Evolutionary conservation across 2,329 filamentous ascomycete species (phyloP).

Genomic region (Exserohilum turcica): DNA sequence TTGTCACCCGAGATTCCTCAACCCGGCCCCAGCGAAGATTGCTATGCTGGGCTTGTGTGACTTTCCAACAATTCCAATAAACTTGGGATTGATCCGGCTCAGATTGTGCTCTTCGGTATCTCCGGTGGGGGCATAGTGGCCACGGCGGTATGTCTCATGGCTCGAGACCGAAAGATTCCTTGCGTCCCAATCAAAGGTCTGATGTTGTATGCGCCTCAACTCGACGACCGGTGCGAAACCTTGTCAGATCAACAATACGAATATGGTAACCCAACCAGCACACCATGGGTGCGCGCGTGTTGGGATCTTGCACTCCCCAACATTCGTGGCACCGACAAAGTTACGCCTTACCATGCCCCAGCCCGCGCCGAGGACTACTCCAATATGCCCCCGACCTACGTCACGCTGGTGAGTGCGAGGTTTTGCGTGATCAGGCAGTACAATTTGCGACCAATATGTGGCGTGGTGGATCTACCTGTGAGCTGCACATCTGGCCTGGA

Average conservation of each 20-base stretch:
- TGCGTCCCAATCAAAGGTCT: too few species aligned
- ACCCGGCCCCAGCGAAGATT: slow-evolving; percentile 47
- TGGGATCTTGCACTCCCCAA: too few species aligned
- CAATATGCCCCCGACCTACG: slow-evolving; percentile 21
- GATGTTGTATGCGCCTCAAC: too few species aligned
- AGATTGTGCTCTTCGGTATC: slow-evolving; percentile 52
- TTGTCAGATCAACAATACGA: too few species aligned
- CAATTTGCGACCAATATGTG: slow-evolving; percentile 22
- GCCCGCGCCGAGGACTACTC: slow-evolving; percentile 13
- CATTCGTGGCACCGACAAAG: too few species aligned
- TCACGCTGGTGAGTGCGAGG: slow-evolving; percentile 29
- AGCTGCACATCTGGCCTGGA: slow-evolving; percentile 27
- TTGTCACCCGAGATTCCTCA: slow-evolving; percentile 51
- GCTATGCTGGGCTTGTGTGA: slow-evolving; percentile 29
- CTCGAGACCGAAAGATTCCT: too few species aligned
- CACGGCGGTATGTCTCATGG: slow-evolving; percentile 43
- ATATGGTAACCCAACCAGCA: too few species aligned
- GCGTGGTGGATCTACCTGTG: slow-evolving; percentile 24
- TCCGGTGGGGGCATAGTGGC: slow-evolving; percentile 54
- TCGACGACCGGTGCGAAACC: too few species aligned
- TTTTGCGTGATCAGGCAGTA: slow-evolving; percentile 24
- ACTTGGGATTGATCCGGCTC: slow-evolving; percentile 50
- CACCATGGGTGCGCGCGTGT: too few species aligned
- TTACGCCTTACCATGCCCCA: too few species aligned
- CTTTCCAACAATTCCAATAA: slow-evolving; percentile 42